Evolutionary conservation across 805 yeast species (phyloP), one percentile per base, ranked within the genome.

Genomic region (Cyberlindnera bimundalis): DNA sequence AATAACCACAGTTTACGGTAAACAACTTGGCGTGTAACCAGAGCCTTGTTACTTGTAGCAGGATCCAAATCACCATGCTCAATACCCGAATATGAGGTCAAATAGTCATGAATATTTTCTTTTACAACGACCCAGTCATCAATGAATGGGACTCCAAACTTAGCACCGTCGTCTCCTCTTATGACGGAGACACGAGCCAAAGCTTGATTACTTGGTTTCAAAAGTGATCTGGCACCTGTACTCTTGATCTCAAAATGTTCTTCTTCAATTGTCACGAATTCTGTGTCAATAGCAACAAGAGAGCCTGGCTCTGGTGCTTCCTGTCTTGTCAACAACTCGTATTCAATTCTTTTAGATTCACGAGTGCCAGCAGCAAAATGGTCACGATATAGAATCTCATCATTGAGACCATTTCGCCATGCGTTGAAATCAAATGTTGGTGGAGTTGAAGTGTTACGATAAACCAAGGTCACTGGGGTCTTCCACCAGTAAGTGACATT

Each of bases 231-330:
- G 5, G 71, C 55, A 0, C 98, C 97, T 46, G 78, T 78, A 39
- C 81, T 78, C 39, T 78, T 76, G 35, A 91, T 75, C 55, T 90
- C 97, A 32, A 78, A 74, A 46, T 82, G 78, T 50, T 89, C 97
- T 4, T 84, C 84, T 35, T 79, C 77, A 24, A 90, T 60, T 23
- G 81, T 75, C 3, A 93, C 98, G 70, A 95, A 93, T 61, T 93
- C 99, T 0, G 99, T 97, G 68, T 93, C 99, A 42, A 93, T 83
- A 0, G 98, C 99, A 15, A 91, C 81, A 29, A 89, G 60, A 1
- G 86, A 69, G 0, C 96, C 96, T 0, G 80, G 73, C 16, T 56
- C 56, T 0, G 96, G 96, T 0, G 87, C 85, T 52, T 84, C 90
- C 34, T 73, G 70, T 25, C 65, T 64, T 0, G 88, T 78, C 43